Evolutionary conservation across 352 stramenopile genomes (phyloP), one percentile per base, ranked within the genome.

Genomic region (Phytophthora aleatoria): DNA sequence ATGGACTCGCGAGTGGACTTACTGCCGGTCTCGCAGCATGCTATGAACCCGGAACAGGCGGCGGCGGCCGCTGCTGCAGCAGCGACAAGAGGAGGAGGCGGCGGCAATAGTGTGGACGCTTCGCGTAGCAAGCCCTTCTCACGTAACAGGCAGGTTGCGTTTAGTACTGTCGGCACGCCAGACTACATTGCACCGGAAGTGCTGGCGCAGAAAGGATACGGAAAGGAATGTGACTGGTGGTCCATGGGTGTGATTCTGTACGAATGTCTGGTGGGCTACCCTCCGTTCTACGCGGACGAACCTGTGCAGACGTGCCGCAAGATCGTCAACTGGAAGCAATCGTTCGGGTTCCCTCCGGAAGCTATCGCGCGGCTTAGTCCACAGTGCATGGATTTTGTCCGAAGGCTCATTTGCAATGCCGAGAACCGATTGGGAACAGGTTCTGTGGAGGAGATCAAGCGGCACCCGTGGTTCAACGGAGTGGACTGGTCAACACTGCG

Each of bases 151-250:
- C 84, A 96, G 61, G 86, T 98, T 30, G 97, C 97, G 8, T 99
- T 99, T 74, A 98, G 89, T 44, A 99, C 97, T 0, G 97, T 99
- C 4, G 98, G 98, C 13, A 99, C 98, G 30, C 97, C 97, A 0
- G 98, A 99, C 77, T 99, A 99, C 77, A 98, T 99, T 63, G 97
- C 97, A 12, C 97, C 97, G 2, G 97, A 99, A 71, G 97, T 99
- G 53, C 80, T 99, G 56, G 89, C 92, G 20, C 87, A 97, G 71
- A 93, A 95, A 54, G 76, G 71, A 20, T 76, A 85, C 48, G 75
- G 69, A 35, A 96, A 81, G 76, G 97, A 90, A 61, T 99, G 98
- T 50, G 98, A 99, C 87, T 99, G 97, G 97, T 99, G 98, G 97
- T 98, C 87, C 42, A 85, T 99, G 50, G 98, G 98, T 27, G 97